These are phyloP conservation scores for Porcisia deanei DNA, from an alignment of 208 protist genomes.

Conservation along the genomic window DNA sequence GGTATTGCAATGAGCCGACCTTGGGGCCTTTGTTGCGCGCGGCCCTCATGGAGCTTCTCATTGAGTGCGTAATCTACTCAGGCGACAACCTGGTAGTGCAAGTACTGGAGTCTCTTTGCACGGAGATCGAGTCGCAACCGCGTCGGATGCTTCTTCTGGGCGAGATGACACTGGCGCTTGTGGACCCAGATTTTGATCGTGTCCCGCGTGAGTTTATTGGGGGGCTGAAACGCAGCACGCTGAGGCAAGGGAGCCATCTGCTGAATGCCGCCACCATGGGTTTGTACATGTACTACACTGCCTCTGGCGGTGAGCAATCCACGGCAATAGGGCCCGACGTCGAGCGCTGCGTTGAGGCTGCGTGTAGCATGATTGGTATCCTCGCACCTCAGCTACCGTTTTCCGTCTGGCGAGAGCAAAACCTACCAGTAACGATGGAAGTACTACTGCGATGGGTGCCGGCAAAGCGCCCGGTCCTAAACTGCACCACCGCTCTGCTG, in stretches of 20 bases:
- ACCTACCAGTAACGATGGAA: conserved; percentile 48
- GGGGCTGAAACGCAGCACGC: conserved; percentile 30
- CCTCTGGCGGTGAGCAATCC: conserved; percentile 39
- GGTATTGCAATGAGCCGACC: conserved; percentile 66
- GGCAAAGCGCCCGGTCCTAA: conserved; percentile 39
- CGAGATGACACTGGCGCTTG: conserved; percentile 35
- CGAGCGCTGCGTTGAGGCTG: conserved; percentile 37
- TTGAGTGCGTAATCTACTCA: conserved; percentile 57
- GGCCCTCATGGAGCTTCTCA: conserved; percentile 67
- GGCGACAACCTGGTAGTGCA: conserved; percentile 23
- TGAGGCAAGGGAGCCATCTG: conserved; percentile 26
- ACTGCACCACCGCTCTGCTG: conserved; percentile 38
- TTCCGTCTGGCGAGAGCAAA: conserved; percentile 50
- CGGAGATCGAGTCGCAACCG: conserved; percentile 17
- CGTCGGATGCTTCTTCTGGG: conserved; percentile 52
- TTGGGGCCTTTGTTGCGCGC: conserved; percentile 47
- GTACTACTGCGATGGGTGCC: conserved; percentile 64
- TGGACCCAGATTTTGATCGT: conserved; percentile 56
- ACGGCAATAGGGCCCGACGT: conserved; percentile 25
- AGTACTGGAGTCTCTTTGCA: conserved; percentile 15
- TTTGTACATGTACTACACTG: conserved; percentile 63
- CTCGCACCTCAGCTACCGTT: conserved; percentile 41
- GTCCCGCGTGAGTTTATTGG: conserved; percentile 55
- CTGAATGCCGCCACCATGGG: conserved; percentile 43
- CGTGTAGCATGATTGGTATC: conserved; percentile 35